Evolutionary conservation across 106 monocot genomes (phyloP), one percentile per base, ranked within the genome.

Genomic region (Narthecium ossifragum): DNA sequence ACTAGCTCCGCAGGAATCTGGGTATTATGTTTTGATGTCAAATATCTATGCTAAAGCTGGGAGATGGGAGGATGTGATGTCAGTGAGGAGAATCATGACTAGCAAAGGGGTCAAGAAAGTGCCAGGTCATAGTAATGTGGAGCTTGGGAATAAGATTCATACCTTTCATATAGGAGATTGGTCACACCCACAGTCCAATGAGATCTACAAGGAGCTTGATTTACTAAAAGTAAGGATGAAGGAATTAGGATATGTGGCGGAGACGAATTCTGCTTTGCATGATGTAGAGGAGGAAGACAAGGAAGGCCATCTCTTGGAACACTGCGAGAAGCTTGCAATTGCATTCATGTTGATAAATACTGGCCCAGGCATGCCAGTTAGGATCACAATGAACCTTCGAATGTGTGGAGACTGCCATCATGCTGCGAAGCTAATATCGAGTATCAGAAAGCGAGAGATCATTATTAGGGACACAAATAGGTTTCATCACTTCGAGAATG

Each of bases 241-340:
- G 65, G 86, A 85, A 46, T 57, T 63, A 1, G 91, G 91, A 24
- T 91, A 82, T 62, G 62, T 46, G 25, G 65, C 82, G 6, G 79
- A 76, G 22, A 73, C 51, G 4, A 79, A 79, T 40, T 31, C 73
- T 58, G 79, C 90, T 37, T 70, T 91, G 13, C 90, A 91, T 62
- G 90, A 85, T 69, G 75, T 90, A 18, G 90, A 90, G 67, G 88
- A 88, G 54, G 90, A 90, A 55, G 90, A 90, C 64, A 90, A 84
- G 60, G 90, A 75, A 40, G 67, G 78, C 11, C 90, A 90, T 57
- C 81, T 90, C 20, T 63, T 73, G 14, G 75, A 73, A 8, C 90
- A 90, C 56, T 82, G 85, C 36, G 85, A 90, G 63, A 90, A 90
- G 70, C 70, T 90, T 22, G 90, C 85, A 6, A 81, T 85, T 25